These are phyloP conservation scores for Cyclospora cayetanensis DNA, from an alignment of 169 alveolate species.

Conservation along the genomic window DNA sequence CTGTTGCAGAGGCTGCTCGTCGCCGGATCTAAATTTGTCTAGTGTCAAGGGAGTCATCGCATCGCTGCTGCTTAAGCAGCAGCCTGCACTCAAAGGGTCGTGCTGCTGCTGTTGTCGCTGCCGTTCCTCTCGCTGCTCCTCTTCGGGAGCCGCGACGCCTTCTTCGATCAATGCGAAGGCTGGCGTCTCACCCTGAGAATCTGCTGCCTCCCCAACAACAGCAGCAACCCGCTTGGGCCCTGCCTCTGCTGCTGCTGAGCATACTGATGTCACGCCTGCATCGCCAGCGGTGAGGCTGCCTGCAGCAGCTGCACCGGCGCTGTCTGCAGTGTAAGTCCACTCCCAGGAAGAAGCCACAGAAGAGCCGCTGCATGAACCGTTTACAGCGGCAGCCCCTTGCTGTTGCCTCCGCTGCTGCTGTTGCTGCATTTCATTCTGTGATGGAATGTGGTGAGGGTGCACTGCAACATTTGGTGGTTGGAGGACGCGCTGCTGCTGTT, in stretches of 20 bases:
- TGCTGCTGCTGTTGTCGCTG: not conserved
- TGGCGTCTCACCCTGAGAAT: not conserved
- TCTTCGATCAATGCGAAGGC: not conserved
- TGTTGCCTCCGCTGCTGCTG: not conserved
- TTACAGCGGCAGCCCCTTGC: not conserved
- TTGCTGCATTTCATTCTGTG: not conserved
- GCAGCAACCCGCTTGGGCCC: not conserved
- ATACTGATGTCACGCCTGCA: not conserved
- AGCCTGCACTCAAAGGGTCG: not conserved
- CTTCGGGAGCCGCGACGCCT: not conserved
- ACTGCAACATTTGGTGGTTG: no score
- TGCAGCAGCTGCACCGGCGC: not conserved
- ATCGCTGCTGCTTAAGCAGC: not conserved
- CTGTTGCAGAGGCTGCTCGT: not conserved
- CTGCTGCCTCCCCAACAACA: not conserved
- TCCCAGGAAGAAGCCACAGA: not conserved
- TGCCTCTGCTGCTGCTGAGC: not conserved
- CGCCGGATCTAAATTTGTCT: not conserved
- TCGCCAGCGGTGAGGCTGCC: no score
- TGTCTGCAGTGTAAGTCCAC: not conserved
- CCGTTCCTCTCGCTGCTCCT: not conserved
- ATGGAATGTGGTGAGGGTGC: no score
- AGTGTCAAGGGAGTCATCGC: not conserved
- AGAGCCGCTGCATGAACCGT: not conserved
- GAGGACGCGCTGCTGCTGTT: constrained; percentile 11